Evolutionary conservation across 2,329 filamentous ascomycete species (phyloP).

Genomic region (Sclerotinia sclerotiorum): DNA sequence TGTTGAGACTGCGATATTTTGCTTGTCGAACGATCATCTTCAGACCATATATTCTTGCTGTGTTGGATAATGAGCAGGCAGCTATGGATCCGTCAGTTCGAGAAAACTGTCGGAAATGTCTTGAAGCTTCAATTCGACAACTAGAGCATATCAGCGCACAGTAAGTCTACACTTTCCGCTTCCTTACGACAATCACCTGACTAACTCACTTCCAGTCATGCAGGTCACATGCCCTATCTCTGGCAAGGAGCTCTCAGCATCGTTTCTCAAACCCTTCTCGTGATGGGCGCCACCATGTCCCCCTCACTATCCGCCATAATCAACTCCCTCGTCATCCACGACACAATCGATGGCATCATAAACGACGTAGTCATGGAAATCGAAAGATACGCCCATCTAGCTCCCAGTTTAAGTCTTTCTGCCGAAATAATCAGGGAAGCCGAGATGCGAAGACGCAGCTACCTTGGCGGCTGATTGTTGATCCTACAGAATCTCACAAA

Average conservation of each 20-base stretch:
- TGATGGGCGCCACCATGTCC: conserved; percentile 84
- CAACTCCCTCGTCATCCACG: conserved; percentile 55
- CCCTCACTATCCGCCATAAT: conserved; percentile 67
- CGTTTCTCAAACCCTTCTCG: conserved; percentile 75
- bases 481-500: not conserved
- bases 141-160: conserved; percentile 76
- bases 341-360: conserved; percentile 73
- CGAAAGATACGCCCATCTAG: conserved; percentile 70
- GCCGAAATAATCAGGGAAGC: conserved; percentile 80
- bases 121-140: conserved; percentile 77
- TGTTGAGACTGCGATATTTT: conserved; percentile 76
- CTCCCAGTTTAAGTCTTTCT: conserved; percentile 73
- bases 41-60: conserved; percentile 77
- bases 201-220: conserved; percentile 55
- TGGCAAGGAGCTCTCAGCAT: conserved; percentile 84
- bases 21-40: conserved; percentile 86
- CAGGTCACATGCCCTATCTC: conserved; percentile 80
- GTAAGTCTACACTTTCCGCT: conserved; percentile 48
- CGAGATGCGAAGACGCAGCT: conserved; percentile 66
- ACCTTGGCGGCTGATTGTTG: conserved; percentile 45
- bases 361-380: conserved; percentile 75
- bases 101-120: conserved; percentile 76
- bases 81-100: conserved; percentile 70
- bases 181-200: conserved; percentile 23
- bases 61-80: conserved; percentile 73